Evolutionary conservation across 768 basidiomycete species (phyloP).

Genomic region (Tylopilus plumbeoviolaceoides): DNA sequence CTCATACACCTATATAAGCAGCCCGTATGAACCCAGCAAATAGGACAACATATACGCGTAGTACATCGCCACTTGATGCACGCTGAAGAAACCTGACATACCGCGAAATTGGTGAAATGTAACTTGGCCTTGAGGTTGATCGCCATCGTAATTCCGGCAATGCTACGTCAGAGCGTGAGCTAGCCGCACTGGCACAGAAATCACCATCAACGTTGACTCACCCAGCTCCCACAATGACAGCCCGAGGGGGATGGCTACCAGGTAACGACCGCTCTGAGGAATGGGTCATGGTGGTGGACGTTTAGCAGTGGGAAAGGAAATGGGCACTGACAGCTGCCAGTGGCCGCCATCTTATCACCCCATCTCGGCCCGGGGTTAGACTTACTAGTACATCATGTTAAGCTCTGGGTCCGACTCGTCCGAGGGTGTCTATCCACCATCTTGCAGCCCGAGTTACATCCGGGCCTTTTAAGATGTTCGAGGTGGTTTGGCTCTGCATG

Average conservation of each 20-base stretch:
- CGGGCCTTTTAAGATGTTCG: neutral
- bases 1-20: neutral
- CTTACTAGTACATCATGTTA: too few species aligned
- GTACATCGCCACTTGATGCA: conserved; percentile 11
- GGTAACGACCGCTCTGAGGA: neutral
- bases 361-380: too few species aligned
- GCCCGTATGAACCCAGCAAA: conserved; percentile 1
- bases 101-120: conserved; percentile 45
- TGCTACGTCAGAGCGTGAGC: neutral
- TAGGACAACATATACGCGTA: neutral
- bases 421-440: neutral
- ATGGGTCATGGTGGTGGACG: neutral
- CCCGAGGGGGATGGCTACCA: neutral
- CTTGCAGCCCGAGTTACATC: neutral
- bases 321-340: too few species aligned
- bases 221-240: neutral
- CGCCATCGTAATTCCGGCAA: conserved; percentile 1
- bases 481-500: neutral
- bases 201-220: neutral
- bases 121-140: conserved; percentile 1
- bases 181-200: neutral
- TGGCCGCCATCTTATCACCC: too few species aligned
- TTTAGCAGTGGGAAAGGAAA: neutral
- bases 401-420: too few species aligned
- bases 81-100: conserved; percentile 13